Evolutionary conservation across 345 rosid species (phyloP), one percentile per base, ranked within the genome.

Genomic region (Brassica juncea): DNA sequence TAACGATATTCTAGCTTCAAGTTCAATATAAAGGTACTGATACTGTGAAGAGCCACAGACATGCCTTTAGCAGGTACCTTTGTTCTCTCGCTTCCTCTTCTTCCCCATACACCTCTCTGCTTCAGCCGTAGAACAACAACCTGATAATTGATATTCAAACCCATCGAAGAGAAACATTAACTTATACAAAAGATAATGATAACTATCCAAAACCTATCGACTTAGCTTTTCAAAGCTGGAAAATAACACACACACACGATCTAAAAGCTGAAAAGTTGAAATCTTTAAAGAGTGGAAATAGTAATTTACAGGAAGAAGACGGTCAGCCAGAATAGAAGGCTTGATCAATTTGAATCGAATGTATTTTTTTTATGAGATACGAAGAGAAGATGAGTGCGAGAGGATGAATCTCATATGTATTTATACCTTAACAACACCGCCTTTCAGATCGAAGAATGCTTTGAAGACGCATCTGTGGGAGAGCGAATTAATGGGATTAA

Each of bases 1-100:
- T 31, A 31, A 31, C 34, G 34, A 31, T 31, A 31, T 31, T 31
- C 34, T 31, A 31, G 4, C 34, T 3, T 31, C 34, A 31, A 31
- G 34, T 31, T 31, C 34, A 31, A 31, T 31, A 31, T 31, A 37
- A 37, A 37, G 44, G 44, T 37, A 37, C 44, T 37, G 44, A 37
- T 37, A 37, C 44, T 9, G 49, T 42, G 10, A 42, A 42, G 49
- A 42, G 49, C 49, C 12, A 42, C 2, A 42, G 4, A 42, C 14
- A 42, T 42, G 49, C 14, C 4, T 42, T 42, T 10, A 42, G 49
- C 6, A 93, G 76, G 93, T 86, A 49, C 98, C 98, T 86, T 88
- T 94, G 87, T 34, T 34, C 37, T 34, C 37, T 34, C 37, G 37
- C 37, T 34, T 34, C 6, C 37, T 34, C 37, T 1, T 34, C 7